These are phyloP conservation scores for Sphaceloma murrayae DNA, from an alignment of 2,329 filamentous ascomycete genomes.

Conservation along the genomic window DNA sequence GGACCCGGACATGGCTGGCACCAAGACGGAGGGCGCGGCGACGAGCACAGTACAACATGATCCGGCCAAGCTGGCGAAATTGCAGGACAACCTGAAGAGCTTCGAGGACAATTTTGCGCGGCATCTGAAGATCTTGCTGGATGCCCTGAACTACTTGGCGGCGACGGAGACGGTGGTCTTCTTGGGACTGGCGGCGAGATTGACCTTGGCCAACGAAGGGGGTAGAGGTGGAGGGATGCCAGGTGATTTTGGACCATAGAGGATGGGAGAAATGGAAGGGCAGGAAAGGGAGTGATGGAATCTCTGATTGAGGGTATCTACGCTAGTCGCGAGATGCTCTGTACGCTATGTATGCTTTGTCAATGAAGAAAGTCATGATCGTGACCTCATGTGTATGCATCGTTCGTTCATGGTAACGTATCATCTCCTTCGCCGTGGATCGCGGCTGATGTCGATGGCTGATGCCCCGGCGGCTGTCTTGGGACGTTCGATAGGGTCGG, in stretches of 20 bases:
- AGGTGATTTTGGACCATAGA: not conserved
- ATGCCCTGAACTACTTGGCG: slow-evolving; percentile 92
- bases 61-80: slow-evolving; percentile 26
- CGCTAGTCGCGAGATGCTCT: not conserved
- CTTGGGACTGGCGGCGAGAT: slow-evolving; percentile 70
- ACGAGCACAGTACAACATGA: no score
- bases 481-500: not conserved
- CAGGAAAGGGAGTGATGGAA: no score
- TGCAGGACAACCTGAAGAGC: slow-evolving; percentile 42
- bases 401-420: no score
- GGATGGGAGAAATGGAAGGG: no score
- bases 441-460: slow-evolving; percentile 16
- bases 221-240: slow-evolving; percentile 21
- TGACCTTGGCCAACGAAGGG: slow-evolving; percentile 74
- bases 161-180: slow-evolving; percentile 95
- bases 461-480: not conserved
- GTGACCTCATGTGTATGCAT: no score
- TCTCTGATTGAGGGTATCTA: not conserved
- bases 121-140: slow-evolving; percentile 73
- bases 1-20: slow-evolving; percentile 63
- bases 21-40: slow-evolving; percentile 15
- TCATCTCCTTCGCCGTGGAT: slow-evolving; percentile 19
- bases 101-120: no score
- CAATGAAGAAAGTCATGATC: no score
- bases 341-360: not conserved